A percentile compares a stretch with the other conserved stretches of the same genome.
Evolutionary conservation across 306 rosid species (phyloP).

Genomic region (Cucurbita maxima): DNA sequence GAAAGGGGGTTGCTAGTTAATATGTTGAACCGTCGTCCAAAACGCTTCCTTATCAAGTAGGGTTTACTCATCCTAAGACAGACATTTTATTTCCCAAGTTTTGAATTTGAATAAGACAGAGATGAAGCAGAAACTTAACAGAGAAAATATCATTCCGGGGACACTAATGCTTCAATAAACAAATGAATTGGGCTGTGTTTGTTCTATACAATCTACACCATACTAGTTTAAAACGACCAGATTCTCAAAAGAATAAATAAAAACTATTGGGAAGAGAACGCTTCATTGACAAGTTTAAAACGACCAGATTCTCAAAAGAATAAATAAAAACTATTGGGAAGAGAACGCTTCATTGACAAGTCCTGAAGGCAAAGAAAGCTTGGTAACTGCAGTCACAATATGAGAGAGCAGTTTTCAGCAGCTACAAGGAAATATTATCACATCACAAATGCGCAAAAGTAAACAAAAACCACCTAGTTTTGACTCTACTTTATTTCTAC

Average conservation of each 20-base stretch:
- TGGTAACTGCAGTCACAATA: not conserved
- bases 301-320: no score
- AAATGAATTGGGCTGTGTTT: not conserved
- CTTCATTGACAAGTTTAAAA: no score
- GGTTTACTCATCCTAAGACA: not conserved
- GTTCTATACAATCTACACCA: not conserved
- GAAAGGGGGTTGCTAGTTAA: no score
- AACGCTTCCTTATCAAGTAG: not conserved
- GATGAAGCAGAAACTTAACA: not conserved
- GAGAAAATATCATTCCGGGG: not conserved
- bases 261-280: not conserved
- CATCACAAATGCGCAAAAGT: not conserved
- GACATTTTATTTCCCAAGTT: not conserved
- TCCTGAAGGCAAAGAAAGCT: not conserved
- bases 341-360: no score
- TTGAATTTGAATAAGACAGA: not conserved
- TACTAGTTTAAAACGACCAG: not conserved
- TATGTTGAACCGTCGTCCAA: no score
- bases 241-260: not conserved
- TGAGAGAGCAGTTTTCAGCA: not conserved
- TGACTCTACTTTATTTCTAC: not conserved
- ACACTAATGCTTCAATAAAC: not conserved
- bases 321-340: no score
- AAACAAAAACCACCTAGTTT: slow-evolving; percentile 2
- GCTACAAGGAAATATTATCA: not conserved